Conservation (phyloP, 2,329 filamentous ascomycete genomes). For the Pseudogymnoascus sp. region DNA sequence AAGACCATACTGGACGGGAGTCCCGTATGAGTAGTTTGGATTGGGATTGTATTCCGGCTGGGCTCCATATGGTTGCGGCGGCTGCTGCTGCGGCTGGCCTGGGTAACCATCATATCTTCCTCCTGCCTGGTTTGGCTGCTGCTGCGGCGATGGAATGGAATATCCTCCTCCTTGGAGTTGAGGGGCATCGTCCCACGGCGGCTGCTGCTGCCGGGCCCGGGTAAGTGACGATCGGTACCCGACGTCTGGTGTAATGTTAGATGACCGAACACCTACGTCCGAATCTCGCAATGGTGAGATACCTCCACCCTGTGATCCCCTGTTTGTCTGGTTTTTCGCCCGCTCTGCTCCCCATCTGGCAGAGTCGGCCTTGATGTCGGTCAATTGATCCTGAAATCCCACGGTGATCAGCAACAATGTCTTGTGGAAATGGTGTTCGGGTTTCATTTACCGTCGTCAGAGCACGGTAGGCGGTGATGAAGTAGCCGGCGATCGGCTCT, state of each 20-base stretch:
- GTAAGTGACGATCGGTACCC: conserved; percentile 29
- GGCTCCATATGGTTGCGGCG: not conserved
- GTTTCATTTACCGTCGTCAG: conserved; percentile 61
- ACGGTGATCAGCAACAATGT: conserved; percentile 17
- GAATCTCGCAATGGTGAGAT: conserved; percentile 25
- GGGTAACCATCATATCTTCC: not conserved
- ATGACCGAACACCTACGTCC: conserved; percentile 27
- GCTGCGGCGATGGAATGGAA: conserved; percentile 16
- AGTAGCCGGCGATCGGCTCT: conserved; percentile 47
- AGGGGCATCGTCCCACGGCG: conserved; percentile 24
- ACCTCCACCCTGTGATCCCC: conserved; percentile 29
- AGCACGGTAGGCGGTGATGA: conserved; percentile 72
- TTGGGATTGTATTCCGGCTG: not conserved
- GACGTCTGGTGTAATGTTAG: conserved; percentile 30
- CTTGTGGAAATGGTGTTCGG: conserved; percentile 9
- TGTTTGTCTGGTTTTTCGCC: conserved; percentile 21
- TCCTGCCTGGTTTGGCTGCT: conserved; percentile 15
- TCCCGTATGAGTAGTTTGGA: not conserved
- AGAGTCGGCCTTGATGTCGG: conserved; percentile 46
- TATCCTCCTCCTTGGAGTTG: conserved; percentile 17
- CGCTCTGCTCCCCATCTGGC: conserved; percentile 39
- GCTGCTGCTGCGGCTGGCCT: not conserved
- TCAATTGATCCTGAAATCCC: conserved; percentile 43
- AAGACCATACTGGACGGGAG: not conserved
- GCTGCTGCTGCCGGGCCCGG: conserved; percentile 30